Base-by-base conservation (phyloP, 78 protist genomes). In the Tieghemostelium lacteum region DNA sequence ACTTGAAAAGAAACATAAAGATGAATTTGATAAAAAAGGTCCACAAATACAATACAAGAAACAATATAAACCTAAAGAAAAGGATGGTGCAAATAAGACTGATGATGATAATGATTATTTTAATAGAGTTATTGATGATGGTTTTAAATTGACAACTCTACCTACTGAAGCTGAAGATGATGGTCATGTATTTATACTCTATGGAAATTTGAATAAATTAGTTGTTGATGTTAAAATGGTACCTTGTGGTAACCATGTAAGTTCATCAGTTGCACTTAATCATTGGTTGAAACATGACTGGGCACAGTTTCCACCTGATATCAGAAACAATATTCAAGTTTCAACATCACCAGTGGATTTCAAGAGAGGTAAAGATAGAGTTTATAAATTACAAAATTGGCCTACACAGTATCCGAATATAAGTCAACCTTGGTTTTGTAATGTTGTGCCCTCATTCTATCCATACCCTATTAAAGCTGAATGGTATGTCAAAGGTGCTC, bases 181-280 rank as follows among this genome's bases (percentile, higher is more conserved):
- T 69, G 91, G 91, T 1, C 91, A 83, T 83, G 69, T 83, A 42
- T 83, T 83, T 36, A n/a, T 83, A 12, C 24, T 83, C 14, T 83
- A 83, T 45, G 91, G 91, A n/a, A 78, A 83, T 69, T 39, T 83
- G 31, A 55, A 49, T 8, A 83, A 69, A 42, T 69, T 83, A 37
- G 91, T 83, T 24, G 66, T 60, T 39, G 91, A 83, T 69, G 58
- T 83, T 26, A 83, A 62, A 73, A 83, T 83, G 91, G 91, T 83
- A 33, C 91, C 91, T 10, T 66, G 71, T 16, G 28, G 70, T 1
- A 37, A 60, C 39, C 75, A 83, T 42, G 37, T 50, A 5, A 6
- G 29, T 2, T 40, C 42, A 12, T 28, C 36, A 14, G 61, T 67
- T 8, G 75, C 63, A 40, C 0, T 39, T 2, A 36, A 26, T 28